Conservation (phyloP, 2,329 filamentous ascomycete genomes). For the Cordyceps militaris region DNA sequence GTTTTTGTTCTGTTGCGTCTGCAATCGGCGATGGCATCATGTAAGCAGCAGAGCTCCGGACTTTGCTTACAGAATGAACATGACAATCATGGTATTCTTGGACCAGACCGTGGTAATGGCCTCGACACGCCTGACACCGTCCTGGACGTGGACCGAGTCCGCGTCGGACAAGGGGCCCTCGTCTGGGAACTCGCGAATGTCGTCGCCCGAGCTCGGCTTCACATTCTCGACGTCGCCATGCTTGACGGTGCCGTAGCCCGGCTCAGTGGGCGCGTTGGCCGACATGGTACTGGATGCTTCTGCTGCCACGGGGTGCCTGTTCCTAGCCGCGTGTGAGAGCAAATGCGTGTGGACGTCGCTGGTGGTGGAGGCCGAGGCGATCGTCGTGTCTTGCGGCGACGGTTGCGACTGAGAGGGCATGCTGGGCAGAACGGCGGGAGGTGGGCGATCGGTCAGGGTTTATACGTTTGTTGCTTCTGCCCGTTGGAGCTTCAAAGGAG, state of each 20-base stretch:
- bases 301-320: background rate
- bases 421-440: background rate
- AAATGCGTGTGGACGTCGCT: background rate
- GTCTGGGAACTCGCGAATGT: constrained; percentile 7
- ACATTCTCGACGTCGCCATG: background rate
- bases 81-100: constrained; percentile 27
- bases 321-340: background rate
- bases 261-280: background rate
- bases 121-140: constrained; percentile 31
- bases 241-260: constrained; percentile 6
- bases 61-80: constrained; percentile 30
- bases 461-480: background rate
- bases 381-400: background rate
- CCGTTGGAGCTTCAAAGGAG: too few species aligned
- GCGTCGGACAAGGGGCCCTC: constrained; percentile 12
- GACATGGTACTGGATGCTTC: background rate
- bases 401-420: background rate
- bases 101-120: constrained; percentile 34
- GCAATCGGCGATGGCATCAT: background rate
- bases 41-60: background rate
- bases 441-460: background rate
- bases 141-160: constrained; percentile 23
- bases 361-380: background rate
- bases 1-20: background rate
- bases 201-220: constrained; percentile 6